Conservation (phyloP, 2,329 filamentous ascomycete species). For the Mycocentrospora acerina region DNA sequence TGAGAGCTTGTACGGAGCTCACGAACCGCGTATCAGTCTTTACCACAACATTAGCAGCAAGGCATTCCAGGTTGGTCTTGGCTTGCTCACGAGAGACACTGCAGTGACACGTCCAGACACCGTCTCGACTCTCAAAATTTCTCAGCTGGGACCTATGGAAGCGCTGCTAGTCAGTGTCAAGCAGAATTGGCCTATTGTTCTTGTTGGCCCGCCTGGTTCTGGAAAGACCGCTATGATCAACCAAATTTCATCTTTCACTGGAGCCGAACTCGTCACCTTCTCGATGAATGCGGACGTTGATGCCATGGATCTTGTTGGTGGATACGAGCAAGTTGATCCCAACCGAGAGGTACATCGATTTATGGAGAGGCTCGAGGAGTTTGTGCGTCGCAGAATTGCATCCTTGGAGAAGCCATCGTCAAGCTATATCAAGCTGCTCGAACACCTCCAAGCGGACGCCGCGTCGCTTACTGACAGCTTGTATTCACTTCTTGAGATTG, state of each 20-base stretch:
- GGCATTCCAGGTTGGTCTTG: slow-evolving; percentile 78
- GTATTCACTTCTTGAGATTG: slow-evolving; percentile 11
- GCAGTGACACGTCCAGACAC: slow-evolving; percentile 25
- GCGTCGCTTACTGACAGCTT: slow-evolving; percentile 3
- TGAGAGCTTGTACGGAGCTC: slow-evolving; percentile 60
- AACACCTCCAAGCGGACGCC: slow-evolving; percentile 15
- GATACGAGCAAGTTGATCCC: slow-evolving; percentile 91
- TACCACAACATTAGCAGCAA: slow-evolving; percentile 69
- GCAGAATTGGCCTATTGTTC: slow-evolving; percentile 82
- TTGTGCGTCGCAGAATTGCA: slow-evolving; percentile 49
- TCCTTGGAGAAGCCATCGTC: slow-evolving; percentile 7
- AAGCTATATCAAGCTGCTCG: slow-evolving; percentile 20
- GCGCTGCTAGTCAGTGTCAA: slow-evolving; percentile 85
- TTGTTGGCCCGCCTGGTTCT: slow-evolving; percentile 81
- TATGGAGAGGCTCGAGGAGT: slow-evolving; percentile 54
- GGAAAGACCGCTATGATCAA: slow-evolving; percentile 83
- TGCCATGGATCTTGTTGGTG: slow-evolving; percentile 94
- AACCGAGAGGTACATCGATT: slow-evolving; percentile 69
- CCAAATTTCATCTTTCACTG: slow-evolving; percentile 76
- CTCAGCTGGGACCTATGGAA: slow-evolving; percentile 73
- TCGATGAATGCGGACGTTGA: slow-evolving; percentile 94
- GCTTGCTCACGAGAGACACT: slow-evolving; percentile 64
- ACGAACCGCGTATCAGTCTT: slow-evolving; percentile 46
- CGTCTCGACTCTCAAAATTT: slow-evolving; percentile 31
- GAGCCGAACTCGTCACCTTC: slow-evolving; percentile 76